These are phyloP conservation scores for Globisporangium nodosum DNA, from an alignment of 352 stramenopile species.

Conservation along the genomic window DNA sequence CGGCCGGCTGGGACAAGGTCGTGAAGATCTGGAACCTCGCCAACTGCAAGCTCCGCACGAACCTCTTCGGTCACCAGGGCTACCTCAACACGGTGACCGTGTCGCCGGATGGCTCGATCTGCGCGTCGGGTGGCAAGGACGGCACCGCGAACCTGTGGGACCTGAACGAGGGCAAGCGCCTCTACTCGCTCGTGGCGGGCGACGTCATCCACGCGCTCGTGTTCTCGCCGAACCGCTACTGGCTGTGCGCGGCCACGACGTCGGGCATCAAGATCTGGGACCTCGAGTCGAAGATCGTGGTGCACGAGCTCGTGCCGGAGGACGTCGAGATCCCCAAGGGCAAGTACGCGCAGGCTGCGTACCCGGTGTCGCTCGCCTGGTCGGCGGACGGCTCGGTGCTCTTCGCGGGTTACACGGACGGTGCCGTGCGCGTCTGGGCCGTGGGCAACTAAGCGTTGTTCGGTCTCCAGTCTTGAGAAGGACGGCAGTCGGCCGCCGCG, in stretches of 20 bases:
- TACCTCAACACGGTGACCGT: constrained; percentile 99
- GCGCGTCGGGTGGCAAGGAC: constrained; percentile 99
- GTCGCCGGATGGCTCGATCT: constrained; percentile 98
- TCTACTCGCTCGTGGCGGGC: constrained; percentile 98
- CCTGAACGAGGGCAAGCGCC: constrained; percentile 99
- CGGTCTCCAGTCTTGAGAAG: not conserved
- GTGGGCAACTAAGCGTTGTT: constrained; percentile 77
- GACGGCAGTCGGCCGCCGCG: not conserved
- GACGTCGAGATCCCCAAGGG: constrained; percentile 83
- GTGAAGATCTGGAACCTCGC: constrained; percentile 99
- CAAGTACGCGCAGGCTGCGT: constrained; percentile 92
- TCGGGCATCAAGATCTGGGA: constrained; percentile 99
- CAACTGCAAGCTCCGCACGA: constrained; percentile 99
- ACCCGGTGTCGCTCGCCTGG: constrained; percentile 98
- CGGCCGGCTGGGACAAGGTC: constrained; percentile 98
- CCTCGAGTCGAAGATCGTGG: constrained; percentile 98
- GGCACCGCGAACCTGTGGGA: constrained; percentile 99
- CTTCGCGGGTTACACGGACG: constrained; percentile 99
- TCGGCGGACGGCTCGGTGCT: constrained; percentile 97
- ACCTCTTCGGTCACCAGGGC: constrained; percentile 98
- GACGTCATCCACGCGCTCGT: constrained; percentile 97
- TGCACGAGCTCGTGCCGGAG: constrained; percentile 95
- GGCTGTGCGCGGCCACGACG: constrained; percentile 98
- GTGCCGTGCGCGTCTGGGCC: constrained; percentile 95
- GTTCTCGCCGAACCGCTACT: constrained; percentile 99